Evolutionary conservation across 345 rosid species (phyloP).

Genomic region (Schrenkiella parvula): DNA sequence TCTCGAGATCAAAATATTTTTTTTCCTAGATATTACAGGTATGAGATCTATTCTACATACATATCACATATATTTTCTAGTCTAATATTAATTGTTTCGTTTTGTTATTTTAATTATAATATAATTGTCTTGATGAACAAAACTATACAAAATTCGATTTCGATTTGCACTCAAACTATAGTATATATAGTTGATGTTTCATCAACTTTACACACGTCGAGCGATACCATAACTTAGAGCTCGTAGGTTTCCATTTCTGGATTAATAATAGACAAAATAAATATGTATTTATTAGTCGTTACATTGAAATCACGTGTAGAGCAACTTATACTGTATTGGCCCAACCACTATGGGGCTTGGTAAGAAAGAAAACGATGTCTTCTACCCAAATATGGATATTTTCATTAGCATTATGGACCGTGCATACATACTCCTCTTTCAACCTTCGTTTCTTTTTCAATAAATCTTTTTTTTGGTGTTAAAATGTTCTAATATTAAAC

Average conservation of each 20-base stretch:
- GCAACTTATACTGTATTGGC: not conserved
- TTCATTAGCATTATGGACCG: not conserved
- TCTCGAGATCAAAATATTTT: too few relatives aligned
- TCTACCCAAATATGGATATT: conserved; percentile 5
- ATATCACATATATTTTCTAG: too few relatives aligned
- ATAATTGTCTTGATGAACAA: too few relatives aligned
- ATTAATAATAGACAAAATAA: not conserved
- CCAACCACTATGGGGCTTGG: conserved; percentile 12
- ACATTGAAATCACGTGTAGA: not conserved
- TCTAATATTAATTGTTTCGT: too few relatives aligned
- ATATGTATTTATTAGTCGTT: not conserved
- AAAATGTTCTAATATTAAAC: not conserved
- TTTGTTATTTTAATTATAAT: too few relatives aligned
- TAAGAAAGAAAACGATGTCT: conserved; percentile 5
- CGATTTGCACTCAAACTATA: too few relatives aligned
- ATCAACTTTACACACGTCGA: not conserved
- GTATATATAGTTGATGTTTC: too few relatives aligned
- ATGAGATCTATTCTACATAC: too few relatives aligned
- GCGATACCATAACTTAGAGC: not conserved
- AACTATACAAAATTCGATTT: too few relatives aligned
- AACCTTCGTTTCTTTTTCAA: not conserved
- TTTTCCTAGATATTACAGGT: too few relatives aligned
- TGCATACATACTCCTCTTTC: conserved; percentile 1
- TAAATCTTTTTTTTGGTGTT: not conserved
- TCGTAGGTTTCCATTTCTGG: not conserved